Conservation (phyloP, 2,329 filamentous ascomycete genomes). For the Phialophora tarda region DNA sequence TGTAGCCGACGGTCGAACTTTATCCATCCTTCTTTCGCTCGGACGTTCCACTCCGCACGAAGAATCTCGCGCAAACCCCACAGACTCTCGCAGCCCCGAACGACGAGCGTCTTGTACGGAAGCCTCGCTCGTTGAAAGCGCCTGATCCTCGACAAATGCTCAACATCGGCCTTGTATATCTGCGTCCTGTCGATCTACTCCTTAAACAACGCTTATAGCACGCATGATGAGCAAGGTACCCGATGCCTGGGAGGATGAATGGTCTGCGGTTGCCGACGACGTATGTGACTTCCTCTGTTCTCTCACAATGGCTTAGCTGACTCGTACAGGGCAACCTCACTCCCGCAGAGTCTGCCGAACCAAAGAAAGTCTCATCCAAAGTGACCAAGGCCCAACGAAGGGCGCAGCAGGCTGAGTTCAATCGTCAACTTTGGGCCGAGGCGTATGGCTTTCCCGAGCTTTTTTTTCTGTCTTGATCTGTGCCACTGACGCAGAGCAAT, state of each 20-base stretch:
- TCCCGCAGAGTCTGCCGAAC: constrained; percentile 45
- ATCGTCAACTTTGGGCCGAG: constrained; percentile 85
- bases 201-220: not conserved
- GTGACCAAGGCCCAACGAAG: constrained; percentile 76
- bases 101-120: not conserved
- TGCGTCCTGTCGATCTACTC: not conserved
- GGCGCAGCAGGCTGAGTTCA: constrained; percentile 80
- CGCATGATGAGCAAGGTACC: constrained; percentile 49
- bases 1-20: too few relatives aligned
- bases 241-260: constrained; percentile 91
- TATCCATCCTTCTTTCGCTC: not conserved
- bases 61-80: not conserved
- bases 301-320: not conserved
- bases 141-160: constrained; percentile 4
- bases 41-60: not conserved
- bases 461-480: not conserved
- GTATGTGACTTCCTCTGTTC: not conserved
- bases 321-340: constrained; percentile 42
- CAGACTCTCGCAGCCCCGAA: not conserved
- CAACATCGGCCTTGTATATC: constrained; percentile 1
- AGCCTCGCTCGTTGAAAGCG: not conserved
- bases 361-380: constrained; percentile 56
- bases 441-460: constrained; percentile 64
- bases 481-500: not conserved
- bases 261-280: constrained; percentile 75